Evolutionary conservation across 2,329 filamentous ascomycete genomes (phyloP).

Genomic region (Pseudogymnoascus sp.): DNA sequence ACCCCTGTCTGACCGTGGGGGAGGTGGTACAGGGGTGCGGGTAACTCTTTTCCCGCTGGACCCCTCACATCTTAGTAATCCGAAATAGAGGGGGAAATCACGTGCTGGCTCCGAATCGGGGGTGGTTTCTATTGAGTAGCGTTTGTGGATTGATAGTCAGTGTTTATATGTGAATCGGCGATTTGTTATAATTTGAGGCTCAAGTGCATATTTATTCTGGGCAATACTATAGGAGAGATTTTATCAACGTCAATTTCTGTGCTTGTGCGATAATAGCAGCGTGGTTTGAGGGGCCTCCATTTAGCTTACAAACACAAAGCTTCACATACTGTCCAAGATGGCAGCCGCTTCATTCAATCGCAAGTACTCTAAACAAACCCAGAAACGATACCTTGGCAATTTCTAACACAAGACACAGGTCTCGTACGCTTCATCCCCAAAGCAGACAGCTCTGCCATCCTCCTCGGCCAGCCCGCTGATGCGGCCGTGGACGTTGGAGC

Average conservation of each 20-base stretch:
- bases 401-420: conserved; percentile 31
- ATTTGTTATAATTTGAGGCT: not conserved
- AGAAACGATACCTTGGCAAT: not conserved
- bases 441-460: conserved; percentile 37
- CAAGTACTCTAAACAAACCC: conserved; percentile 1
- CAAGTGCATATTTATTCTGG: not conserved
- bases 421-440: conserved; percentile 52
- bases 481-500: conserved; percentile 46
- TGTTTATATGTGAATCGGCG: not conserved
- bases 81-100: not conserved
- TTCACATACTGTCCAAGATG: not conserved
- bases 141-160: not conserved
- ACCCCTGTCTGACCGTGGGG: not conserved
- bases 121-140: not conserved
- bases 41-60: not conserved
- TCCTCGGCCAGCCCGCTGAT: conserved; percentile 49
- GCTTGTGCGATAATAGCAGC: not conserved
- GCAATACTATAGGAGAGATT: not conserved
- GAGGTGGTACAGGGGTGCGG: not conserved
- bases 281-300: not conserved
- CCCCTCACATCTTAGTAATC: not conserved
- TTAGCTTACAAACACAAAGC: not conserved
- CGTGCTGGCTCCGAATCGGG: conserved; percentile 1
- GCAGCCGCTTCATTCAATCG: conserved; percentile 5
- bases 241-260: not conserved